Evolutionary conservation across 176 grass and related monocot species (phyloP).

Genomic region (Miscanthus lutarioriparius): DNA sequence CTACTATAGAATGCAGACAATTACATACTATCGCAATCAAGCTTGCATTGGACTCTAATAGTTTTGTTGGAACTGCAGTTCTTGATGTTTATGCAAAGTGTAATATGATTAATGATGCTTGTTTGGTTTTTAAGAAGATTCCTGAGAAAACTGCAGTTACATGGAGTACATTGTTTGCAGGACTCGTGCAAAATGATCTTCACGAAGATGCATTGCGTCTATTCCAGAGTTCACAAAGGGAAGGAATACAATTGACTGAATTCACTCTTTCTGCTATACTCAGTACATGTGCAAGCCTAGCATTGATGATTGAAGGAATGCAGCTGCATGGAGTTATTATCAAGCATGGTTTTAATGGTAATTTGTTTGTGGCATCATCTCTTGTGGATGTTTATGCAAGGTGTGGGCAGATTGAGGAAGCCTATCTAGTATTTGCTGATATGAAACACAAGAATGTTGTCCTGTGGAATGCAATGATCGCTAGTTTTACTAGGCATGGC

Average conservation of each 20-base stretch:
- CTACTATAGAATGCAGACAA: conserved; percentile 53
- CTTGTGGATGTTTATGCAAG: conserved; percentile 66
- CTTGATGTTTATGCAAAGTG: conserved; percentile 72
- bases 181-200: conserved; percentile 67
- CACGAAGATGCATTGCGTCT: conserved; percentile 51
- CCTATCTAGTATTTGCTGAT: conserved; percentile 54
- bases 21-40: conserved; percentile 57
- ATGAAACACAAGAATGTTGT: conserved; percentile 53
- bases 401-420: conserved; percentile 54
- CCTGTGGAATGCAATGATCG: conserved; percentile 68
- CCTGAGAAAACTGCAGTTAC: conserved; percentile 63
- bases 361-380: conserved; percentile 58
- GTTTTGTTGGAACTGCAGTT: conserved; percentile 63
- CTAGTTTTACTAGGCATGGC: conserved; percentile 64
- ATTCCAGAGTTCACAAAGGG: conserved; percentile 41
- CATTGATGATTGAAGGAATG: conserved; percentile 53
- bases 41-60: conserved; percentile 52
- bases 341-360: conserved; percentile 50
- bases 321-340: conserved; percentile 52
- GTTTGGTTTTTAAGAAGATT: conserved; percentile 60
- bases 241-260: conserved; percentile 51
- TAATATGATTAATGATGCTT: conserved; percentile 59
- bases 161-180: conserved; percentile 64
- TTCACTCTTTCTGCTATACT: conserved; percentile 66
- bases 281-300: conserved; percentile 55